These are phyloP conservation scores for Platanthera zijinensis DNA, from an alignment of 106 monocot species.

Conservation along the genomic window DNA sequence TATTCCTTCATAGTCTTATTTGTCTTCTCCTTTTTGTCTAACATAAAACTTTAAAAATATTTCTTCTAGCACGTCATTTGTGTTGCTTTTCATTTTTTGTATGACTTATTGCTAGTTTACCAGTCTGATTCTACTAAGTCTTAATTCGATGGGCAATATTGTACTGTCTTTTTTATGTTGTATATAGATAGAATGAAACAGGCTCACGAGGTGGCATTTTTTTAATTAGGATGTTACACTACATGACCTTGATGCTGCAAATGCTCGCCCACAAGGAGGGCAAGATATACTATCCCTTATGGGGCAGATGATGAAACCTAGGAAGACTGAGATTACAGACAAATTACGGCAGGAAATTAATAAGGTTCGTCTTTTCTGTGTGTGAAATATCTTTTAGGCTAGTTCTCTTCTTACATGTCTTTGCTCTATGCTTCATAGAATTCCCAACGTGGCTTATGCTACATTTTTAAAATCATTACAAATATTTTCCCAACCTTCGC, in stretches of 20 bases:
- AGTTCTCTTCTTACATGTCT: neutral
- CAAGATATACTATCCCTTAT: slow-evolving; percentile 99
- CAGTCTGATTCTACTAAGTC: neutral
- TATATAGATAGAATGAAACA: neutral
- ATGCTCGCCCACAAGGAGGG: slow-evolving; percentile 98
- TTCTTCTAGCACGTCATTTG: neutral
- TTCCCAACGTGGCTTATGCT: neutral
- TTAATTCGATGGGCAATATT: neutral
- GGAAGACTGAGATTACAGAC: slow-evolving; percentile 97
- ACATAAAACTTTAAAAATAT: neutral
- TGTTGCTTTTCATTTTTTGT: neutral
- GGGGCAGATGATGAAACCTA: slow-evolving; percentile 99
- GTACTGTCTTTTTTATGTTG: neutral
- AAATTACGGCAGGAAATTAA: slow-evolving; percentile 97
- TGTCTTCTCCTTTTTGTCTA: neutral
- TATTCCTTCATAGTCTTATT: neutral
- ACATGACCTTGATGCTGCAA: slow-evolving; percentile 99
- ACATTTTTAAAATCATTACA: neutral
- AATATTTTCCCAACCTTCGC: neutral
- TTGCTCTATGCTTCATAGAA: neutral
- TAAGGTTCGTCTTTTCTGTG: slow-evolving; percentile 40
- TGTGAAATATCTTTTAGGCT: neutral
- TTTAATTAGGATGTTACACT: slow-evolving; percentile 75
- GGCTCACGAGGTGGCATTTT: neutral
- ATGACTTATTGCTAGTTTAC: neutral